Conservation (phyloP, 2,329 filamentous ascomycete genomes). For the Neodidymelliopsis sp. region DNA sequence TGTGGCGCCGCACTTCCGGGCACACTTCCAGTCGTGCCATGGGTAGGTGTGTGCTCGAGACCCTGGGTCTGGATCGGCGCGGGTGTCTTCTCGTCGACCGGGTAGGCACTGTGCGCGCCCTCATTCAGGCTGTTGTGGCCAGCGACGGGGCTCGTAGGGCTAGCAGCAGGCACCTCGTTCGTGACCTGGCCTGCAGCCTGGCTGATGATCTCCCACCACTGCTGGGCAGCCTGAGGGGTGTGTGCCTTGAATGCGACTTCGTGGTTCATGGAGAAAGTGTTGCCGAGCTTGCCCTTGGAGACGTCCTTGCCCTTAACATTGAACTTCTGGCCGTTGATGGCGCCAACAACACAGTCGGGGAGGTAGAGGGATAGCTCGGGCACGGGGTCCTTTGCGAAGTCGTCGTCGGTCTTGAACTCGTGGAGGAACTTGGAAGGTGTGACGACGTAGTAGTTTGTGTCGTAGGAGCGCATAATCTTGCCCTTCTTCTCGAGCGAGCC, state of each 20-base stretch:
- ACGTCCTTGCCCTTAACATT: conserved; percentile 94
- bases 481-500: conserved; percentile 90
- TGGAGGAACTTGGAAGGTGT: conserved; percentile 89
- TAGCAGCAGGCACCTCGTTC: conserved; percentile 49
- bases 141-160: conserved; percentile 47
- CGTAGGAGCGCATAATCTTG: conserved; percentile 83
- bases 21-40: conserved; percentile 20
- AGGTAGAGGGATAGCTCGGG: conserved; percentile 92
- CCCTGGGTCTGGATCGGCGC: conserved; percentile 46
- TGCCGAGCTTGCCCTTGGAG: conserved; percentile 76
- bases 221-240: conserved; percentile 77
- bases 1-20: conserved; percentile 23
- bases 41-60: conserved; percentile 31
- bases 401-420: conserved; percentile 94
- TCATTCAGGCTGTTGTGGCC: conserved; percentile 28
- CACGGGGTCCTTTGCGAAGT: conserved; percentile 72
- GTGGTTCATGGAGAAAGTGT: conserved; percentile 79
- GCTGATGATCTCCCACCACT: conserved; percentile 82
- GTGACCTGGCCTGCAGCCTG: conserved; percentile 62
- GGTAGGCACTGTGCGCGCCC: conserved; percentile 1
- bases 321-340: conserved; percentile 80
- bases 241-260: conserved; percentile 90
- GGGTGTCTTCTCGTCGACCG: conserved; percentile 25
- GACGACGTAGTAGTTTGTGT: conserved; percentile 86
- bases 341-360: conserved; percentile 84